These are phyloP conservation scores for Ramaria rubella DNA, from an alignment of 768 basidiomycete genomes.

Conservation along the genomic window DNA sequence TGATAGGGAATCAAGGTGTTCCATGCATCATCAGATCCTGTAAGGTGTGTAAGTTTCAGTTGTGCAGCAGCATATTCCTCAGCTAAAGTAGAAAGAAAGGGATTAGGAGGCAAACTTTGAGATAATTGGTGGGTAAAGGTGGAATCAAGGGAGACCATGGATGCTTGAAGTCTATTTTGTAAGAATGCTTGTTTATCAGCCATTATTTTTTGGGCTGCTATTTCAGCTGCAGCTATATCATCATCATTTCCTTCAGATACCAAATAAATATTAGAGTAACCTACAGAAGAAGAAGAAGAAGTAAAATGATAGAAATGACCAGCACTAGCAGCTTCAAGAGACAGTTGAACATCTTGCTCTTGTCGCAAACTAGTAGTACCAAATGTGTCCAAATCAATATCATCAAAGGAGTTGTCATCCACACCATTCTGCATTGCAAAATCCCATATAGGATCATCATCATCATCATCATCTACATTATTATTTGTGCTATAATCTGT, in stretches of 20 bases:
- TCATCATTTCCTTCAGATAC: not conserved
- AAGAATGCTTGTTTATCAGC: not conserved
- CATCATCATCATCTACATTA: too few species aligned
- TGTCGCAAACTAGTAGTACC: not conserved
- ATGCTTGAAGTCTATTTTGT: not conserved
- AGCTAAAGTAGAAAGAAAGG: not conserved
- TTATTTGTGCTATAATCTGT: not conserved
- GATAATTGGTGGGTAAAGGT: not conserved
- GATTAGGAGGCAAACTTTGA: not conserved
- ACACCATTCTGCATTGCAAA: not conserved
- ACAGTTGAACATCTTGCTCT: not conserved
- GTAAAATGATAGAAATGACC: not conserved
- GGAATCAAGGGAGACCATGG: not conserved
- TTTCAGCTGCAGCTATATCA: not conserved
- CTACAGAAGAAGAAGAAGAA: not conserved
- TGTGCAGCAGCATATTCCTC: not conserved
- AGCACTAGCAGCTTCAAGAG: not conserved
- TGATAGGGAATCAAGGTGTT: not conserved
- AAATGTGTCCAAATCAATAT: not conserved
- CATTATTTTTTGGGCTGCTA: not conserved
- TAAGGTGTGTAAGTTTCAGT: not conserved
- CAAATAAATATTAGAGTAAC: not conserved
- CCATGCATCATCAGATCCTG: not conserved
- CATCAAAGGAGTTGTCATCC: not conserved
- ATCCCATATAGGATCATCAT: not conserved